Evolutionary conservation across 1,139 yeast genomes (phyloP).

Genomic region (Saccharomyces pastorianus): DNA sequence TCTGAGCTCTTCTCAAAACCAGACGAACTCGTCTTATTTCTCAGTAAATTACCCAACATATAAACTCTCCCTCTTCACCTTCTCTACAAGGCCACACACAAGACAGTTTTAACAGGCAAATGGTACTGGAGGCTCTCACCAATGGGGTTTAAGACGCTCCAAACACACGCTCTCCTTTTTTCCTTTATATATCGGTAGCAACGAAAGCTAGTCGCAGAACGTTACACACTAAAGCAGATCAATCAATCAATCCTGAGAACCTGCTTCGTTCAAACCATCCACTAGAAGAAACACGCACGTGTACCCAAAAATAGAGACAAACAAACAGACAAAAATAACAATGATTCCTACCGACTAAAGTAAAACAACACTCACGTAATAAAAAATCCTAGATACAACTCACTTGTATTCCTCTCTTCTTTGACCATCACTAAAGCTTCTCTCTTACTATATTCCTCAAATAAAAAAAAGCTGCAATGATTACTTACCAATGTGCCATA

Average conservation of each 20-base stretch:
- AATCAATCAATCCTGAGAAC: not conserved
- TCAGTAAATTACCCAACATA: conserved; percentile 7
- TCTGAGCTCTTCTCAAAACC: not conserved
- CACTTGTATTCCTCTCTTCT: not conserved
- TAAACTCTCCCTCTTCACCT: not conserved
- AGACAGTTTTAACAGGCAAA: not conserved
- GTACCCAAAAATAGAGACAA: not conserved
- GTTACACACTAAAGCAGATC: not conserved
- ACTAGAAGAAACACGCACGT: not conserved
- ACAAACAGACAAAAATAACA: not conserved
- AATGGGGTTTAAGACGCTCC: not conserved
- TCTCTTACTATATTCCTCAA: not conserved
- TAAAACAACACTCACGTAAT: not conserved
- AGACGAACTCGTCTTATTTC: not conserved
- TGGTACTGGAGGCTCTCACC: not conserved
- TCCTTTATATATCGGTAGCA: not conserved
- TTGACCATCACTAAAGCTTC: not conserved
- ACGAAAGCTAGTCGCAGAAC: not conserved
- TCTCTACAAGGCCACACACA: not conserved
- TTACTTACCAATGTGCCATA: not conserved
- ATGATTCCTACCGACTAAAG: not conserved
- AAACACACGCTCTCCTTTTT: not conserved
- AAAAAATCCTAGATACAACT: not conserved
- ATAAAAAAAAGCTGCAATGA: not conserved
- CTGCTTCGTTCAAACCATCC: not conserved